Evolutionary conservation across 257 asterid species (phyloP), one percentile per base, ranked within the genome.

Genomic region (Leptodermis oblonga): DNA sequence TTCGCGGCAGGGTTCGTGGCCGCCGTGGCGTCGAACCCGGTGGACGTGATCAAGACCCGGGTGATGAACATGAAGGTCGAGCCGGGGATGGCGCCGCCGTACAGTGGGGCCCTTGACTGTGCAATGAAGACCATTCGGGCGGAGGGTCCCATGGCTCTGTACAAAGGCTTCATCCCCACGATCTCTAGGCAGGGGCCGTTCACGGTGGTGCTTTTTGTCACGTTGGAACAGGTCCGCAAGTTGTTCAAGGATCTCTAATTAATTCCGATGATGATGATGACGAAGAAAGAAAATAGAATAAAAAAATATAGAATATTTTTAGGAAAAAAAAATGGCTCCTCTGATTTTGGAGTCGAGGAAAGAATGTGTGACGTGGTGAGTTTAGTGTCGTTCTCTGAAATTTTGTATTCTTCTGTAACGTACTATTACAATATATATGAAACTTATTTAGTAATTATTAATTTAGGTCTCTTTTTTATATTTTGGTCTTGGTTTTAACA

Each of bases 1-100:
- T 89, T 92, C 72, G 90, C 94, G 0, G 98, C 98, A 2, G 95
- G 98, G 33, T 87, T 92, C n/a, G 95, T 92, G 77, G 97, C 95
- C n/a, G 80, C 97, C 15, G 89, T 92, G 72, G 95, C 79, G 1
- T 86, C 98, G 20, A 92, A 92, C 37, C 98, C 98, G 23, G 95
- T 92, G 36, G 96, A 92, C 62, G 98, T 92, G 76, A 86, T 92
- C 30, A 92, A 92, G 75, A 92, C 98, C 43, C 73, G 98, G 33
- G 96, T 89, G 82, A 92, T 92, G 96, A 92, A 83, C 73, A 92
- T 92, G 98, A 89, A 83, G 79, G 96, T 92, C 45, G 96, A 82
- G 82, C 62, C 86, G 0, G 95, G 96, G 26, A 79, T 15, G 80
- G 82, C 75, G 70, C 77, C 94, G 71, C 98, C 98, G 0, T 92